These are phyloP conservation scores for Pseudogymnoascus sp. DNA, from an alignment of 2,329 filamentous ascomycete species.

Conservation along the genomic window DNA sequence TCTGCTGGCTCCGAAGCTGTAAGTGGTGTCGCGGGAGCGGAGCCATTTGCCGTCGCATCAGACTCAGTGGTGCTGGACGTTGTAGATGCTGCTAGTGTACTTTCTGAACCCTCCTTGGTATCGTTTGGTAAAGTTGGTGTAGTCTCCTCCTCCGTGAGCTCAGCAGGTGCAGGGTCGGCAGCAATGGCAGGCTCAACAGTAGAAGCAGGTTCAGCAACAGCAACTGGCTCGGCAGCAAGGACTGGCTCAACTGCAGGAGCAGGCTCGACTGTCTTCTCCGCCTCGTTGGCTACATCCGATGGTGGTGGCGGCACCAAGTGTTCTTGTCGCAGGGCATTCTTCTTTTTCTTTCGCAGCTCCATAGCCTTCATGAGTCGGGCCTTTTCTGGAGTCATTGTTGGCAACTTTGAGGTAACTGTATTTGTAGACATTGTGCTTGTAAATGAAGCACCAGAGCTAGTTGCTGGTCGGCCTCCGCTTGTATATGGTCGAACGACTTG, in stretches of 20 bases:
- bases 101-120: slow-evolving; percentile 47
- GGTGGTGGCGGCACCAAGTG: slow-evolving; percentile 2
- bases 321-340: slow-evolving; percentile 29
- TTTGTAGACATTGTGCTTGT: slow-evolving; percentile 19
- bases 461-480: slow-evolving; percentile 28
- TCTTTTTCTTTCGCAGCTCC: slow-evolving; percentile 79
- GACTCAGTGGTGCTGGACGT: slow-evolving; percentile 30
- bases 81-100: slow-evolving; percentile 42
- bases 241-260: neutral
- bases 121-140: slow-evolving; percentile 22
- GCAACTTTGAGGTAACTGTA: slow-evolving; percentile 26
- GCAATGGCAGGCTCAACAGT: neutral
- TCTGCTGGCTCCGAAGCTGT: slow-evolving; percentile 49
- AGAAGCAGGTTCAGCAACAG: neutral
- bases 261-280: neutral
- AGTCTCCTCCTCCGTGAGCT: slow-evolving; percentile 20
- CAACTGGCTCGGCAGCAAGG: neutral
- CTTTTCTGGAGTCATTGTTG: slow-evolving; percentile 77
- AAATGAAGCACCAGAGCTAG: slow-evolving; percentile 23
- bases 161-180: neutral
- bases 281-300: neutral
- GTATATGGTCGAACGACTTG: slow-evolving; percentile 22
- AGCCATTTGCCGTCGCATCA: slow-evolving; percentile 42
- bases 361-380: slow-evolving; percentile 88
- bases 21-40: slow-evolving; percentile 49